Evolutionary conservation across 352 stramenopile species (phyloP).

Genomic region (Phytophthora quininea): DNA sequence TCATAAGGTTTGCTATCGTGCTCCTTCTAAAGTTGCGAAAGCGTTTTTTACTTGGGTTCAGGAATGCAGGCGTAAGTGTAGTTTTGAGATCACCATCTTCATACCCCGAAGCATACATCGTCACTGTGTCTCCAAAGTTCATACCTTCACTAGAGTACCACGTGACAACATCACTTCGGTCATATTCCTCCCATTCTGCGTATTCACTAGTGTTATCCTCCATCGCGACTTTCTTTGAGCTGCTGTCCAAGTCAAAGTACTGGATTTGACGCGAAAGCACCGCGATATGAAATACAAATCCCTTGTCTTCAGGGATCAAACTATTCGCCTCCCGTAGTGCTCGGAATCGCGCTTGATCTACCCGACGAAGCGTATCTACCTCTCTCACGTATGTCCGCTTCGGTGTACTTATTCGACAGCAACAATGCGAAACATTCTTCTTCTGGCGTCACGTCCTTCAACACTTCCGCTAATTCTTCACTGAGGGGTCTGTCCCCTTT

Average conservation of each 20-base stretch:
- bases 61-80: background rate
- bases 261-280: background rate
- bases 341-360: conserved; percentile 15
- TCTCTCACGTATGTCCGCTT: conserved; percentile 8
- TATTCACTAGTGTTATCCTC: background rate
- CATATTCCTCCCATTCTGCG: conserved; percentile 8
- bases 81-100: background rate
- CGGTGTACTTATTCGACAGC: conserved; percentile 22
- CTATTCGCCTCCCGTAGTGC: conserved; percentile 20
- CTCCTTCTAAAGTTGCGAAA: conserved; percentile 12
- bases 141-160: conserved; percentile 9
- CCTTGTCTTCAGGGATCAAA: background rate
- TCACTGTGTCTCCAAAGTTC: conserved; percentile 1
- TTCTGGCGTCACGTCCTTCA: background rate
- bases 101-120: conserved; percentile 3
- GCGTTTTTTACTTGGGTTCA: conserved; percentile 17
- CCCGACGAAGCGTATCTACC: conserved; percentile 9
- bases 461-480: conserved; percentile 9
- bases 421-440: conserved; percentile 18
- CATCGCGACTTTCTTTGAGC: background rate
- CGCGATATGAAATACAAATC: conserved; percentile 16
- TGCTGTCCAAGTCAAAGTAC: background rate
- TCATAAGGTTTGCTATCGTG: conserved; percentile 9
- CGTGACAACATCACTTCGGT: conserved; percentile 14
- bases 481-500: conserved; percentile 4